phyloP scores from a whole-genome alignment of 768 basidiomycete species.

The Boletus barrowsii region DNA sequence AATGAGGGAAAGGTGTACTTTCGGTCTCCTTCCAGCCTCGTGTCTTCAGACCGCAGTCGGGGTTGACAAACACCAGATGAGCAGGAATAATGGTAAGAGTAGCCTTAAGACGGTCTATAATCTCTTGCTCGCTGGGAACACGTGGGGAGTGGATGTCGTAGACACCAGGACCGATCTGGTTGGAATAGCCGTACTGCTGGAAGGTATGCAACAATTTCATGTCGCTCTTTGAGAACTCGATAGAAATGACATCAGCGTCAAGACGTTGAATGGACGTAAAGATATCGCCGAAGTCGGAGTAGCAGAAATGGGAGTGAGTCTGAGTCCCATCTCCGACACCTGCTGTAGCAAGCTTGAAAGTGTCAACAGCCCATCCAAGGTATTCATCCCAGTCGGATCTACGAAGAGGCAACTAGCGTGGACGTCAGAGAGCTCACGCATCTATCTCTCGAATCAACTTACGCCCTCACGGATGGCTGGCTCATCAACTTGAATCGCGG shows the following conservation, averaged over 20 bases:
- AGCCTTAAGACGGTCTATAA: slow-evolving; percentile 83
- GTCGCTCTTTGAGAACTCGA: slow-evolving; percentile 98
- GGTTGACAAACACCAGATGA: slow-evolving; percentile 88
- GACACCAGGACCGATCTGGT: slow-evolving; percentile 97
- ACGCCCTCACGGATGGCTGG: slow-evolving; percentile 99
- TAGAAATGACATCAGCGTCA: slow-evolving; percentile 98
- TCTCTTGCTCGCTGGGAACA: slow-evolving; percentile 91
- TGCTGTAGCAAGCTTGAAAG: slow-evolving; percentile 96
- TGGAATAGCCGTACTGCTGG: slow-evolving; percentile 92
- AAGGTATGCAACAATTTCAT: slow-evolving; percentile 96
- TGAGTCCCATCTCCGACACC: slow-evolving; percentile 93
- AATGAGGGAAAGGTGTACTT: slow-evolving; percentile 35
- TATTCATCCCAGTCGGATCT: slow-evolving; percentile 95
- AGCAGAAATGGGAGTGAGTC: slow-evolving; percentile 99
- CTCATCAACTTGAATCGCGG: slow-evolving; percentile 99
- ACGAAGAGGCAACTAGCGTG: slow-evolving; percentile 82
- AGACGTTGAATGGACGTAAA: slow-evolving; percentile 96
- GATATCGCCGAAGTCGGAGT: slow-evolving; percentile 98
- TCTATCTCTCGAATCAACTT: slow-evolving; percentile 31
- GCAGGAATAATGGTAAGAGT: slow-evolving; percentile 82
- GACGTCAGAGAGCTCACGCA: neutral
- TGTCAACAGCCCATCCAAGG: slow-evolving; percentile 97
- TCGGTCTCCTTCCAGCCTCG: slow-evolving; percentile 99
- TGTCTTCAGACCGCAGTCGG: slow-evolving; percentile 98
- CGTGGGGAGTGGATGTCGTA: slow-evolving; percentile 99